Percentiles rank a stretch among this genome's conserved stretches.
phyloP scores from a whole-genome alignment of 352 stramenopile species.

The Stramenopiles sp. region DNA sequence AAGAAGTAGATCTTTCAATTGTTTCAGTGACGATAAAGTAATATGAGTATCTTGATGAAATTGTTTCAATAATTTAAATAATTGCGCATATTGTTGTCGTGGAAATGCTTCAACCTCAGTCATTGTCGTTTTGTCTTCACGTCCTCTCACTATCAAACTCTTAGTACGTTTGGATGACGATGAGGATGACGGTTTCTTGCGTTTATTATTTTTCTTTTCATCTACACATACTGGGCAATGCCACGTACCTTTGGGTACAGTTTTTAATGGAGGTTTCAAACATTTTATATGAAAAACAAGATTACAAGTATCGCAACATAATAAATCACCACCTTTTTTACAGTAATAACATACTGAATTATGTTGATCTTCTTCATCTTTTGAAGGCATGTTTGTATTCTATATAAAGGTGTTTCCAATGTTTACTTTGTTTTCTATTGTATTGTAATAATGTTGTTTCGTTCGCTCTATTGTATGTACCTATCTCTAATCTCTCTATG shows the following conservation, averaged over 20 bases:
- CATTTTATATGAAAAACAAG: background rate
- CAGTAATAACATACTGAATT: background rate
- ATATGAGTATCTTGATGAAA: background rate
- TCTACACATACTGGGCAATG: slow-evolving; percentile 21
- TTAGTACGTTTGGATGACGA: too few relatives aligned
- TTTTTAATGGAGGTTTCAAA: background rate
- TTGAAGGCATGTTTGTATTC: background rate
- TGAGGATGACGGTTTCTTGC: slow-evolving; percentile 34
- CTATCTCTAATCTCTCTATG: too few relatives aligned
- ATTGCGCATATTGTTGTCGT: background rate
- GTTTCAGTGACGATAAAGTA: background rate
- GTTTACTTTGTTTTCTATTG: too few relatives aligned
- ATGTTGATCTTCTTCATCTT: background rate
- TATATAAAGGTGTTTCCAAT: too few relatives aligned
- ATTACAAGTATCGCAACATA: background rate
- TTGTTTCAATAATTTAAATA: background rate
- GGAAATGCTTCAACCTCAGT: background rate
- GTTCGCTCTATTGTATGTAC: too few relatives aligned
- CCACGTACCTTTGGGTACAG: background rate
- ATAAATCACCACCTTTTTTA: background rate
- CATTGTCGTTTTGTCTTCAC: background rate
- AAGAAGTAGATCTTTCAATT: background rate
- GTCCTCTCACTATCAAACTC: too few relatives aligned
- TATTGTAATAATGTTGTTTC: too few relatives aligned
- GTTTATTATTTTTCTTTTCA: slow-evolving; percentile 63